Evolutionary conservation across 805 yeast species (phyloP).

Genomic region (Metschnikowia arizonensis): DNA sequence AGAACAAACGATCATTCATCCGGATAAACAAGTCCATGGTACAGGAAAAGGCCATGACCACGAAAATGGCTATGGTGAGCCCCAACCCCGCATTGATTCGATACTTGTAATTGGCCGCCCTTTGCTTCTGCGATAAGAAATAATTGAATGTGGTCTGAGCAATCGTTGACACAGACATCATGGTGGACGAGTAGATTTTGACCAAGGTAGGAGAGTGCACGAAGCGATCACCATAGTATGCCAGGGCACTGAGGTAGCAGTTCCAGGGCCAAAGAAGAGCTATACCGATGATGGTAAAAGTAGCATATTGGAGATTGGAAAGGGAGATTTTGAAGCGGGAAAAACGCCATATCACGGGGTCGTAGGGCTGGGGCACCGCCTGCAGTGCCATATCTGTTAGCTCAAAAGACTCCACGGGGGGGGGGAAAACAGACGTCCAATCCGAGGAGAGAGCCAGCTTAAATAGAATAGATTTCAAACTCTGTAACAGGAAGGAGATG

Average conservation of each 20-base stretch:
- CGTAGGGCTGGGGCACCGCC: slow-evolving; percentile 11
- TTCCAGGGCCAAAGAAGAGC: slow-evolving; percentile 94
- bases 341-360: slow-evolving; percentile 21
- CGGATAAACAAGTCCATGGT: slow-evolving; percentile 30
- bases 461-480: not conserved
- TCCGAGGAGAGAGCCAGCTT: not conserved
- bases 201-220: slow-evolving; percentile 46
- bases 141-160: slow-evolving; percentile 58
- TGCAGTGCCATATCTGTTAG: slow-evolving; percentile 9
- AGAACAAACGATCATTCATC: slow-evolving; percentile 43
- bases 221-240: slow-evolving; percentile 68
- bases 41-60: slow-evolving; percentile 52
- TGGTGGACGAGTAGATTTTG: slow-evolving; percentile 66
- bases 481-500: not conserved
- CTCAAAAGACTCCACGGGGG: slow-evolving; percentile 5
- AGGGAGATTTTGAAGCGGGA: slow-evolving; percentile 15
- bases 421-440: not conserved
- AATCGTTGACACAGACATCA: slow-evolving; percentile 83
- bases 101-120: slow-evolving; percentile 49
- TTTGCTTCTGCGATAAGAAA: slow-evolving; percentile 62
- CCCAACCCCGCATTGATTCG: slow-evolving; percentile 61
- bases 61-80: slow-evolving; percentile 55
- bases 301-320: slow-evolving; percentile 43
- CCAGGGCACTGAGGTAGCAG: slow-evolving; percentile 80
- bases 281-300: slow-evolving; percentile 68